Percentiles rank a stretch among this genome's conserved stretches.
Conservation (phyloP, 768 basidiomycete genomes). For the Naganishia antarctica region DNA sequence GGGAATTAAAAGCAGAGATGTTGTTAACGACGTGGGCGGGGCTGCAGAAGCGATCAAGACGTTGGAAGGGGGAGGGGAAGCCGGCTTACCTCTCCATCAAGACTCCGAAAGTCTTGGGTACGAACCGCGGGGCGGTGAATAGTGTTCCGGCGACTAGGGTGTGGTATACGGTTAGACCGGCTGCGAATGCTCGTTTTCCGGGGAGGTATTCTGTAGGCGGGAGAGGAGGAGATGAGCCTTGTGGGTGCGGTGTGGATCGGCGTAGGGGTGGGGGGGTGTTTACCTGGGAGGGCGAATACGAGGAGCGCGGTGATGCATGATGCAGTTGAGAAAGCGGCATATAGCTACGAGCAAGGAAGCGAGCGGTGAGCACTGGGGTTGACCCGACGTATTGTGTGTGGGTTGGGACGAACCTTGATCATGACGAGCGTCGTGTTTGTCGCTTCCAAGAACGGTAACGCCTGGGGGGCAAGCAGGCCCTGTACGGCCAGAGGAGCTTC, state of each 20-base stretch:
- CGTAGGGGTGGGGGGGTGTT: conserved; percentile 35
- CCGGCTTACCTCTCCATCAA: conserved; percentile 27
- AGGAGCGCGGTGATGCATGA: conserved; percentile 62
- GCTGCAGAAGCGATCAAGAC: neutral
- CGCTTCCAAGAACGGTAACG: conserved; percentile 69
- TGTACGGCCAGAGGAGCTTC: conserved; percentile 74
- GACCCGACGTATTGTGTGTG: neutral
- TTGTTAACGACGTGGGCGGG: neutral
- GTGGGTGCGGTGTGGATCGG: neutral
- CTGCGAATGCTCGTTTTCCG: conserved; percentile 75
- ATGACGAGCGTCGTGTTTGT: conserved; percentile 75
- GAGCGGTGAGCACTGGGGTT: neutral
- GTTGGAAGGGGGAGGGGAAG: too few species aligned
- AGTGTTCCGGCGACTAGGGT: conserved; percentile 67
- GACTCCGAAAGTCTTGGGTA: conserved; percentile 65
- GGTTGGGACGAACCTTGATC: conserved; percentile 58
- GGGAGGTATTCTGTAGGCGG: conserved; percentile 67
- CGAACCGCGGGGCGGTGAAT: conserved; percentile 71
- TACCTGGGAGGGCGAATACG: conserved; percentile 69
- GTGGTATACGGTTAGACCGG: conserved; percentile 72
- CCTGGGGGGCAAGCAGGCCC: conserved; percentile 61
- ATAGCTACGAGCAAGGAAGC: conserved; percentile 57
- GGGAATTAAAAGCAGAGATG: conserved; percentile 2
- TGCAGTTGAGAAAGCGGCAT: conserved; percentile 60
- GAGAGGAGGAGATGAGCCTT: neutral